Evolutionary conservation across 2,329 filamentous ascomycete species (phyloP).

Genomic region (Corynespora cassiicola): DNA sequence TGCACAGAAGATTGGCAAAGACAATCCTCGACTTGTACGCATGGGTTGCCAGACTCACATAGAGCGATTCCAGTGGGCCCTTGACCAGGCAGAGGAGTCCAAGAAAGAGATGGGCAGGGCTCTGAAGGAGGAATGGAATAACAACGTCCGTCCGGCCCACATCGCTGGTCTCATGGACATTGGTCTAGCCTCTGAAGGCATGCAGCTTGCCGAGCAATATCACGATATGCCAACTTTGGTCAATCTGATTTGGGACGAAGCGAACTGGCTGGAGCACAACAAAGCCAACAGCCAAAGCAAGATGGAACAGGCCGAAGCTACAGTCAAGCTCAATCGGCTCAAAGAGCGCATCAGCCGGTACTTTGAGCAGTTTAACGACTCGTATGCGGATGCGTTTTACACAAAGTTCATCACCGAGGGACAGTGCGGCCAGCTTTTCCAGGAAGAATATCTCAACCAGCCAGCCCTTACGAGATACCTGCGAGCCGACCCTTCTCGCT

Average conservation of each 20-base stretch:
- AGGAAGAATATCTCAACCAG: constrained; percentile 71
- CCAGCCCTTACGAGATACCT: constrained; percentile 80
- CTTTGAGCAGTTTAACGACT: constrained; percentile 70
- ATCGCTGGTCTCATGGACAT: constrained; percentile 53
- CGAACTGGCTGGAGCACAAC: constrained; percentile 45
- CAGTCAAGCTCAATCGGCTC: constrained; percentile 50
- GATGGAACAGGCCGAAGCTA: constrained; percentile 42
- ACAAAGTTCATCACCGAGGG: constrained; percentile 72
- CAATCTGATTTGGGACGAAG: constrained; percentile 55
- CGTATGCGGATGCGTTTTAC: constrained; percentile 80
- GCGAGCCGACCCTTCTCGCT: constrained; percentile 72
- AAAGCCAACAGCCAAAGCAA: constrained; percentile 38
- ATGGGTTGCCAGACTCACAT: constrained; percentile 64
- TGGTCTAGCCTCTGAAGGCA: constrained; percentile 63
- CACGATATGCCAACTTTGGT: constrained; percentile 69
- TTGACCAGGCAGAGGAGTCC: constrained; percentile 58
- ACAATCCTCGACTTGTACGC: constrained; percentile 59
- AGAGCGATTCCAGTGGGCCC: constrained; percentile 66
- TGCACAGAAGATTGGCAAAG: constrained; percentile 54
- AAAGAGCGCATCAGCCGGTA: constrained; percentile 54
- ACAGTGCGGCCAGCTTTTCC: constrained; percentile 60
- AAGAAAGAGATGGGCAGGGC: constrained; percentile 55
- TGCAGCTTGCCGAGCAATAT: constrained; percentile 68
- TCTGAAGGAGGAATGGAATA: constrained; percentile 52
- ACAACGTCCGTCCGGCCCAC: constrained; percentile 48